A percentile compares a stretch with the other conserved stretches of the same genome.
Conservation (phyloP, 2,329 filamentous ascomycete species). For the Epichloe glyceriae region DNA sequence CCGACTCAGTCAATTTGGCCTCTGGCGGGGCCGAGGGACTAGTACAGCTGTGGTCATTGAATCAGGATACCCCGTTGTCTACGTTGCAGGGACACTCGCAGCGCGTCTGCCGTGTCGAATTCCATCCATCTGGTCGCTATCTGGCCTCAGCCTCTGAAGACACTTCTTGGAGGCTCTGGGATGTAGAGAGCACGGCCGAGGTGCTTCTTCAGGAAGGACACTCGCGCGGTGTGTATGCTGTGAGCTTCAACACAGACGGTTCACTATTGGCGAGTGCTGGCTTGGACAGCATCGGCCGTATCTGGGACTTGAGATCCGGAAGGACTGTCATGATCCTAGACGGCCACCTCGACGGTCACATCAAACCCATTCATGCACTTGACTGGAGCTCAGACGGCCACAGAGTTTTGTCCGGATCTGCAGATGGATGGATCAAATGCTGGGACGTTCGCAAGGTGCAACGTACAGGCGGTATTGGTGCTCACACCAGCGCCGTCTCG, state of each 20-base stretch:
- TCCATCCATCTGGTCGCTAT: conserved; percentile 83
- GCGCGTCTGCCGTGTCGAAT: conserved; percentile 83
- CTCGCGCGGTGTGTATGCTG: conserved; percentile 80
- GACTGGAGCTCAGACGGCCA: conserved; percentile 90
- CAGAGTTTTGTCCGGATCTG: conserved; percentile 82
- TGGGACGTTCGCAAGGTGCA: conserved; percentile 92
- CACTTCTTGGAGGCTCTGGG: conserved; percentile 94
- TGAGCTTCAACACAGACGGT: conserved; percentile 84
- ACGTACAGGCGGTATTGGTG: conserved; percentile 72
- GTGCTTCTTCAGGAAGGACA: conserved; percentile 87
- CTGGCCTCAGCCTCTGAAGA: conserved; percentile 90
- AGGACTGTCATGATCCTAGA: conserved; percentile 93
- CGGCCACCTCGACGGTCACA: conserved; percentile 65
- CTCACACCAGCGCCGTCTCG: conserved; percentile 81
- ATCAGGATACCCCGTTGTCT: conserved; percentile 70
- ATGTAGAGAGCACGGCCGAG: conserved; percentile 74
- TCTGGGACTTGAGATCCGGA: conserved; percentile 90
- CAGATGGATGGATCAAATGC: conserved; percentile 92
- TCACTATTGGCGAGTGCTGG: conserved; percentile 86
- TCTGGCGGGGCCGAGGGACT: conserved; percentile 82
- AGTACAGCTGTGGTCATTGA: conserved; percentile 81
- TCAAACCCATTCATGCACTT: conserved; percentile 83
- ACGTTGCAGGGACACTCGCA: conserved; percentile 74
- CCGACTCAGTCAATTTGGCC: conserved; percentile 67
- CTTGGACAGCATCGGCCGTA: conserved; percentile 81